Evolutionary conservation across 2,329 filamentous ascomycete species (phyloP).

Genomic region (Aspergillus texensis): DNA sequence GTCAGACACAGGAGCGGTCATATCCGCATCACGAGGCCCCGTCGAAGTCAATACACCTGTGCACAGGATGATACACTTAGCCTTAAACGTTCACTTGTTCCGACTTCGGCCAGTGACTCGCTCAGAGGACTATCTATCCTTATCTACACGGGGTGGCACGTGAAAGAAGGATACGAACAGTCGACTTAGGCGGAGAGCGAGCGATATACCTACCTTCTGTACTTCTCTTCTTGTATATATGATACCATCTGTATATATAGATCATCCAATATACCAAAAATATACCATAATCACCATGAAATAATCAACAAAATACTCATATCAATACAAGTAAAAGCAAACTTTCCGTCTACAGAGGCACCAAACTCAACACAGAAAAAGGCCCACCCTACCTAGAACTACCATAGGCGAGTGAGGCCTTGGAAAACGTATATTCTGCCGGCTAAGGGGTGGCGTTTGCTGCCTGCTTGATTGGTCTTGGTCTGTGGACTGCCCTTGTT

Average conservation of each 20-base stretch:
- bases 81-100: neutral
- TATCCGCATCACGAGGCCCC: neutral
- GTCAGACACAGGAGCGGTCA: neutral
- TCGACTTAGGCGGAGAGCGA: too few relatives aligned
- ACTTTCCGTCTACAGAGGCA: too few relatives aligned
- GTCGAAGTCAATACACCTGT: neutral
- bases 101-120: neutral
- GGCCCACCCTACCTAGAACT: too few relatives aligned
- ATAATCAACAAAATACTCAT: too few relatives aligned
- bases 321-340: too few relatives aligned
- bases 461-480: too few relatives aligned
- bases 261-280: neutral
- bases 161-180: neutral
- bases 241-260: neutral
- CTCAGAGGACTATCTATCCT: neutral
- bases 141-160: neutral
- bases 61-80: neutral
- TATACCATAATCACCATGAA: neutral
- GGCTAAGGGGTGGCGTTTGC: too few relatives aligned
- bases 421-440: too few relatives aligned
- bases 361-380: too few relatives aligned
- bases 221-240: neutral
- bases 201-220: neutral
- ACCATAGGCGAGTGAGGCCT: too few relatives aligned
- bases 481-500: too few relatives aligned